Conservation (phyloP, 208 protist genomes). For the Acanthamoeba rhysodes region DNA sequence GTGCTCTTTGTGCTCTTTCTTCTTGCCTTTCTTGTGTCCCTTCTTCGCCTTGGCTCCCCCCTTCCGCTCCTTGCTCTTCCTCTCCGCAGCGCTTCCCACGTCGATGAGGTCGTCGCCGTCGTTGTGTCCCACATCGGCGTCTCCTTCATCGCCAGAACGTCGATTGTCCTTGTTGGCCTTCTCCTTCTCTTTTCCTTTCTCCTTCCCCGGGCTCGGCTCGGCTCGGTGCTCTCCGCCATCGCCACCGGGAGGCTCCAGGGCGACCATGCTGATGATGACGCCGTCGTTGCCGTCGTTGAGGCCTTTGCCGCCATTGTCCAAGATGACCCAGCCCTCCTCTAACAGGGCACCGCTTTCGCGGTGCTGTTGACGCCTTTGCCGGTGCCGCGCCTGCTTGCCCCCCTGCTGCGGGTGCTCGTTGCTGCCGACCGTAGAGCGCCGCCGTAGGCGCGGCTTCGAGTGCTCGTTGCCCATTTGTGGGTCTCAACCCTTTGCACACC, state of each 20-base stretch:
- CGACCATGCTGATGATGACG: too few species aligned
- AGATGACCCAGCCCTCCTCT: too few species aligned
- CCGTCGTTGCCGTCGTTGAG: too few species aligned
- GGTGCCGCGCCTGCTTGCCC: not conserved
- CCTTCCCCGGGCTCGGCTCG: not conserved
- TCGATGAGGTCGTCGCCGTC: not conserved
- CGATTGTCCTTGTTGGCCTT: not conserved
- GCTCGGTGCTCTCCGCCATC: too few species aligned
- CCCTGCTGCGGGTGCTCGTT: not conserved
- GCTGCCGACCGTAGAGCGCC: not conserved
- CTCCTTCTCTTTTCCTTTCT: not conserved
- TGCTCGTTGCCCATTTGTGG: conserved; percentile 15
- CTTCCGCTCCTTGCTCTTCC: not conserved
- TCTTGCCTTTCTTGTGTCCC: not conserved
- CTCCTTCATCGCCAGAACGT: too few species aligned
- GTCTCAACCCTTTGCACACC: too few species aligned
- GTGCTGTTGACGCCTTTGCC: not conserved
- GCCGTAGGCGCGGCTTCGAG: not conserved
- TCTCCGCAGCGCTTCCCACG: too few species aligned
- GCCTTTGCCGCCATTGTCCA: too few species aligned
- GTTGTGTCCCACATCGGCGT: too few species aligned
- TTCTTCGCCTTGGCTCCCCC: not conserved
- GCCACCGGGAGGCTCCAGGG: not conserved
- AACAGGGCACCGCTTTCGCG: too few species aligned
- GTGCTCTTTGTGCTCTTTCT: not conserved